Evolutionary conservation across 2,329 filamentous ascomycete species (phyloP).

Genomic region (Ceratocystiopsis brevicomis): DNA sequence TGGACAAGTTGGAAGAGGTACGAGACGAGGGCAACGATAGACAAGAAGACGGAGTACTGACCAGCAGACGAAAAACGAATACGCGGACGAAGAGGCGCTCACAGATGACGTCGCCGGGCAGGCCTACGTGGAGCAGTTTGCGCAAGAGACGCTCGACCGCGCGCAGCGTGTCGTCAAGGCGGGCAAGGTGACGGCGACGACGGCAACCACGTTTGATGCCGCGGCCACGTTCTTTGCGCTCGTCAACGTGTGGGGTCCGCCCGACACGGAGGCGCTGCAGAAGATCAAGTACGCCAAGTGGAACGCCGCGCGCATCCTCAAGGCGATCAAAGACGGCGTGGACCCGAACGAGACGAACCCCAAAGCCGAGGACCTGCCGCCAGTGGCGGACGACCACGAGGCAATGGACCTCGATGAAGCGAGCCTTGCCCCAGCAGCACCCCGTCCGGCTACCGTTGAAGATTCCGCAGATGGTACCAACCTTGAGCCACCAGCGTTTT

Average conservation of each 20-base stretch:
- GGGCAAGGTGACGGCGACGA: conserved; percentile 73
- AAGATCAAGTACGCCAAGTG: conserved; percentile 97
- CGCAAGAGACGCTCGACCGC: conserved; percentile 66
- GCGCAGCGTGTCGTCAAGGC: conserved; percentile 67
- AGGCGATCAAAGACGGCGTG: conserved; percentile 73
- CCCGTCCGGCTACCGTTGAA: conserved; percentile 29
- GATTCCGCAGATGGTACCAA: conserved; percentile 26
- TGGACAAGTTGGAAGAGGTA: conserved; percentile 79
- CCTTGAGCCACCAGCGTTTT: too few species aligned
- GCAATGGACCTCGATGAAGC: not conserved
- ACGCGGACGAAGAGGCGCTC: conserved; percentile 64
- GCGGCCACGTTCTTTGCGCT: conserved; percentile 85
- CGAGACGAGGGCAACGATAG: conserved; percentile 63
- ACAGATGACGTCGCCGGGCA: conserved; percentile 71
- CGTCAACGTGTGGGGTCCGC: conserved; percentile 60
- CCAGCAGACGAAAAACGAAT: conserved; percentile 46
- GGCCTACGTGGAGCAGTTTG: conserved; percentile 89
- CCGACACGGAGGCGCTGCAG: conserved; percentile 55
- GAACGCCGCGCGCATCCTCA: conserved; percentile 78
- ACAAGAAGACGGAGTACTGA: conserved; percentile 31
- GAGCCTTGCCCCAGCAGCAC: not conserved
- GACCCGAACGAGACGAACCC: conserved; percentile 90
- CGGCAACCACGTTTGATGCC: conserved; percentile 82
- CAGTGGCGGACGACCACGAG: conserved; percentile 37
- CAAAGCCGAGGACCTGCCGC: conserved; percentile 32